Base-by-base conservation (phyloP, 2,329 filamentous ascomycete genomes). In the Phoma sp. region DNA sequence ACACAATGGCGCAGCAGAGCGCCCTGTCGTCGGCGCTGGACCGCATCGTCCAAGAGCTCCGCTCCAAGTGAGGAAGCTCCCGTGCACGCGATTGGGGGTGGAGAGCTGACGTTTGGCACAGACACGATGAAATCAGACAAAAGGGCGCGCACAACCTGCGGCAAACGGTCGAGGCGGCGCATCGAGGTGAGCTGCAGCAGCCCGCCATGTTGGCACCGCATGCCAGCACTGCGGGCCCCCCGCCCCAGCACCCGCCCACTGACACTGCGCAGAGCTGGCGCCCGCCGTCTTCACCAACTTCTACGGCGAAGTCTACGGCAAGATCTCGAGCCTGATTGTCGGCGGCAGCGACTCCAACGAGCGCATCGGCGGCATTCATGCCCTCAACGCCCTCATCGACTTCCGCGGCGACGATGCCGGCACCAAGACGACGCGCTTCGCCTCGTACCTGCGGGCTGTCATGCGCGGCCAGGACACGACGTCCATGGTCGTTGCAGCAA, bases 391-490 rank as follows among this genome's bases (percentile, higher is more conserved):
- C 52, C 86, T 99, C 48, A 93, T 98, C 75, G 93, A 97, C 74
- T 97, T 98, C 73, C 93, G 97, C 67, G 93, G 93, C 54, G 91
- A 97, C 65, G 96, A 99, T 77, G 87, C 91, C 20, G 92, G 91
- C 29, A 87, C 92, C 68, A 98, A 98, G 77, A 96, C 95, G 54
- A 96, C 93, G 25, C 87, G 95, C 49, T 99, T 98, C 72, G 92
- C 92, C 38, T 92, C 92, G 60, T 96, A 93, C 68, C 85, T 99
- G 55, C 90, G 93, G 64, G 90, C 87, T 40, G 89, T 97, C 32
- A 83, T 99, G 65, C 87, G 93, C 66, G 93, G 93, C 59, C 96
- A 93, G 73, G 95, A 99, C 68, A 91, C 91, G 60, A 87, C 87
- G 48, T 92, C 95, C 18, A 93, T 99, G 88, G 87, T 96, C 51